A percentile compares a stretch with the other conserved stretches of the same genome.
These are phyloP conservation scores for Cystobasidiaceae sp. DNA, from an alignment of 1,284 basidiomycete species.

Conservation along the genomic window DNA sequence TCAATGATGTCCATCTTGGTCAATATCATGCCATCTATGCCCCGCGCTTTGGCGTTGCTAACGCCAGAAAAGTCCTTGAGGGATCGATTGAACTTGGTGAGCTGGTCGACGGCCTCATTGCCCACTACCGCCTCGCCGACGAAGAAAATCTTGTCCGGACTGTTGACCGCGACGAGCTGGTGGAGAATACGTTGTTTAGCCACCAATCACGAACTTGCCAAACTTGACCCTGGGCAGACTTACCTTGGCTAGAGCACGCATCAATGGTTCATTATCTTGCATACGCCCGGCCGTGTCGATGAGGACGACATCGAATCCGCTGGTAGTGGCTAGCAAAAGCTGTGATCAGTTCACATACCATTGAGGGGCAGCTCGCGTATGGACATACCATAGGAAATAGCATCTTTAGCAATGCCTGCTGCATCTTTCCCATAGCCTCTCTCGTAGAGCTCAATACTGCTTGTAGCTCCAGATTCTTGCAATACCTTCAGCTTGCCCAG, in stretches of 20 bases:
- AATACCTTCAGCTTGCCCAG: slow-evolving; percentile 65
- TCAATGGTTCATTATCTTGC: slow-evolving; percentile 98
- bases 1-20: slow-evolving; percentile 98
- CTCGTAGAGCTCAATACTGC: slow-evolving; percentile 86
- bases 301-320: slow-evolving; percentile 86
- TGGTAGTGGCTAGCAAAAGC: slow-evolving; percentile 68
- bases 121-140: slow-evolving; percentile 94
- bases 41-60: slow-evolving; percentile 62
- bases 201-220: not conserved
- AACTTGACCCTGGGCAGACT: slow-evolving; percentile 15
- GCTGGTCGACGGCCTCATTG: slow-evolving; percentile 92
- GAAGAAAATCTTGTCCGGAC: slow-evolving; percentile 91
- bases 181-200: too few species aligned
- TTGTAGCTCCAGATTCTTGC: slow-evolving; percentile 43
- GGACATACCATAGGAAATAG: slow-evolving; percentile 71
- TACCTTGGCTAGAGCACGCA: slow-evolving; percentile 93
- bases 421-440: slow-evolving; percentile 98
- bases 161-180: slow-evolving; percentile 81
- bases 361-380: slow-evolving; percentile 27
- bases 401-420: slow-evolving; percentile 92
- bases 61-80: slow-evolving; percentile 75
- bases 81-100: slow-evolving; percentile 88
- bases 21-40: slow-evolving; percentile 92
- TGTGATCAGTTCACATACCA: too few species aligned
- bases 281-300: slow-evolving; percentile 97